Evolutionary conservation across 176 grass and related monocot species (phyloP).

Genomic region (Oryza australiensis): DNA sequence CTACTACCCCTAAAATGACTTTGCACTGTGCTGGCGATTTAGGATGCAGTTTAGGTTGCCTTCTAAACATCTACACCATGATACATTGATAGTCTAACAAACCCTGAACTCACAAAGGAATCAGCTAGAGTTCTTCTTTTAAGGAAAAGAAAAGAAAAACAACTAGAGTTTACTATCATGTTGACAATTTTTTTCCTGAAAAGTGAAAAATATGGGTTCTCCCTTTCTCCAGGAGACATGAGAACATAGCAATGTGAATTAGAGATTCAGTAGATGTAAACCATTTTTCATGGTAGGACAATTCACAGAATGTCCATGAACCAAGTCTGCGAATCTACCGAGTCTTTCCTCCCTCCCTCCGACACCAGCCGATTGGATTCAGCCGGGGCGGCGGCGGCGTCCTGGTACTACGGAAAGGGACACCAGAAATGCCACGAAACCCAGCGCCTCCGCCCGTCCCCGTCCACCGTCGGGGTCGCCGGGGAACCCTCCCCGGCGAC

Average conservation of each 20-base stretch:
- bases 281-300: background rate
- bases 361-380: constrained; percentile 2
- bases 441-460: too few relatives aligned
- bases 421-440: too few relatives aligned
- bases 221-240: background rate
- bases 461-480: too few relatives aligned
- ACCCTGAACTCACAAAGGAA: constrained; percentile 21
- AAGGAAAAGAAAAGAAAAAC: background rate
- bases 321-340: background rate
- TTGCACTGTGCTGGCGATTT: background rate
- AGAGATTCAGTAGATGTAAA: background rate
- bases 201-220: background rate
- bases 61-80: background rate
- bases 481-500: too few relatives aligned
- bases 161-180: background rate
- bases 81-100: background rate
- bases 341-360: background rate
- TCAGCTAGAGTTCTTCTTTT: background rate
- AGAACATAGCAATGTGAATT: background rate
- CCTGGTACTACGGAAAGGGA: background rate
- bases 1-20: background rate
- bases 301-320: background rate
- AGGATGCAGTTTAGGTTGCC: background rate
- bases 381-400: background rate
- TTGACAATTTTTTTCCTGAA: background rate